Base-by-base conservation (phyloP, 2,329 filamentous ascomycete genomes). In the Herpotrichia juniperi region DNA sequence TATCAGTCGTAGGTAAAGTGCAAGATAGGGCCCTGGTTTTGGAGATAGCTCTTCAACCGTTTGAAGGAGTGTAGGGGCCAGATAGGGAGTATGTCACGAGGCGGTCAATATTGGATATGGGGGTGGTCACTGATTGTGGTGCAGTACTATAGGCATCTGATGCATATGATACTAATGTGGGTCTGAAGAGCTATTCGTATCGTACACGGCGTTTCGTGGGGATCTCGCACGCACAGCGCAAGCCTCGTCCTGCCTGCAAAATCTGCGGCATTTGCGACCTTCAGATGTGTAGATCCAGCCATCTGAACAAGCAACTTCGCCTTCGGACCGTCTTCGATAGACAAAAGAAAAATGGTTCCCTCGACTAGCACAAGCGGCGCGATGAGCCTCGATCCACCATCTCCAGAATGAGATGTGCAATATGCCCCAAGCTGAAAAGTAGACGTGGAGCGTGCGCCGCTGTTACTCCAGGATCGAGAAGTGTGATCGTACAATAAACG, bases 401-500 rank as follows among this genome's bases (percentile, higher is more conserved):
- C 26, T 28, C 26, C 26, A 28, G 12, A 28, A 28, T 28, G 26
- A 28, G 26, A 28, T 28, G 26, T 28, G 7, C 26, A 28, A 7
- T 7, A 7, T 12, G 7, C 7, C 26, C 26, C 26, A 28, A 28
- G 12, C 7, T 12, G 30, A 37, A 37, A 37, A 19, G 34, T 7
- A 37, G 8, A 8, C 16, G 31, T 34, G 5, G 9, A n/a, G 10
- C 10, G 10, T n/a, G 31, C 21, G 4, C 34, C 17, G 17, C 21
- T 37, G 7, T 17, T 3, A 37, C 16, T 17, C 34, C 34, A 19
- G 21, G 16, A 37, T 37, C n/a, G 8, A 10, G n/a, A 28, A 42
- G 8, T n/a, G 39, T 42, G 39, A 28, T 42, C 12, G 39, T 42
- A 42, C 39, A 42, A 25, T 25, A 48, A 60, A 62, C 59, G 59